phyloP scores from a whole-genome alignment of 1,139 yeast genomes.

The Candida labiduridarum region DNA sequence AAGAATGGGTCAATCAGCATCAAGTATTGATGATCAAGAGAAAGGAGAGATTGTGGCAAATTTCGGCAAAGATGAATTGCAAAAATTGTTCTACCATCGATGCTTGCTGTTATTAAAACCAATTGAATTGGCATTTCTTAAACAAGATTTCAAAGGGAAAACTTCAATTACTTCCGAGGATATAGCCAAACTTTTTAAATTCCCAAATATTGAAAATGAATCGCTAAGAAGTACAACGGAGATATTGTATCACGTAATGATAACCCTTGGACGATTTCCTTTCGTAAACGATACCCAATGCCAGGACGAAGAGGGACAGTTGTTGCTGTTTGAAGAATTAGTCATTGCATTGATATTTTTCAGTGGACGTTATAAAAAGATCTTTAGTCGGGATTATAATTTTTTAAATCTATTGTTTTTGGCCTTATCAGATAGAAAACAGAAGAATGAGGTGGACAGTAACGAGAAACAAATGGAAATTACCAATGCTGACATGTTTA shows the following conservation, averaged over 20 bases:
- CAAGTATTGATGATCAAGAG: slow-evolving; percentile 17
- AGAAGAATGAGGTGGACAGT: not conserved
- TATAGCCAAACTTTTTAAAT: slow-evolving; percentile 7
- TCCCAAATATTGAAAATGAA: slow-evolving; percentile 3
- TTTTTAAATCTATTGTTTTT: slow-evolving; percentile 29
- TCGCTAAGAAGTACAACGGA: slow-evolving; percentile 12
- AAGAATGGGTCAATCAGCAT: slow-evolving; percentile 22
- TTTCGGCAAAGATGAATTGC: slow-evolving; percentile 23
- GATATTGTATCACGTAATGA: slow-evolving; percentile 26
- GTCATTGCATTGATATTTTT: slow-evolving; percentile 29
- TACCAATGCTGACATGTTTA: not conserved
- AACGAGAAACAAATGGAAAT: slow-evolving; percentile 2
- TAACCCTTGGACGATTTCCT: slow-evolving; percentile 34
- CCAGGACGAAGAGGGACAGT: slow-evolving; percentile 12
- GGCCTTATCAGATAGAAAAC: slow-evolving; percentile 13
- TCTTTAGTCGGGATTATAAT: slow-evolving; percentile 25
- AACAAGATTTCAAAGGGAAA: not conserved
- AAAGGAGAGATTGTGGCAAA: slow-evolving; percentile 14
- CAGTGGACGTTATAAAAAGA: slow-evolving; percentile 26
- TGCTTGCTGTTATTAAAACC: slow-evolving; percentile 24
- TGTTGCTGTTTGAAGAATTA: slow-evolving; percentile 26
- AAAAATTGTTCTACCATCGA: slow-evolving; percentile 23
- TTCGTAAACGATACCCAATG: slow-evolving; percentile 22
- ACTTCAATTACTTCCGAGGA: slow-evolving; percentile 2
- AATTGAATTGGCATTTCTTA: slow-evolving; percentile 23